phyloP scores from a whole-genome alignment of 78 protist genomes.

The Bodo saltans region DNA sequence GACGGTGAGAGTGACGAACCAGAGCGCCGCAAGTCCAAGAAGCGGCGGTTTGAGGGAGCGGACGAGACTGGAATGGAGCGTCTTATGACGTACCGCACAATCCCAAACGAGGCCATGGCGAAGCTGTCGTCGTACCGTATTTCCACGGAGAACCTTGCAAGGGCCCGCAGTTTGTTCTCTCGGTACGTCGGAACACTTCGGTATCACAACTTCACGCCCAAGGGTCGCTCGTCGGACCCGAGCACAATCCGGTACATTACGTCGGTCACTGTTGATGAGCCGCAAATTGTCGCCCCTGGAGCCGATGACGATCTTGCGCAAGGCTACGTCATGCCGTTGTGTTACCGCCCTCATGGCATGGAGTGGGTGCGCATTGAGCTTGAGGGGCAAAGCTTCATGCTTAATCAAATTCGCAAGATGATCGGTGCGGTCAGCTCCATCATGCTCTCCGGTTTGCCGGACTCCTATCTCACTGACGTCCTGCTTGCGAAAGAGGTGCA shows the following conservation, averaged over 20 bases:
- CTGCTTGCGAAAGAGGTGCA: background rate
- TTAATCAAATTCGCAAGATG: constrained; percentile 24
- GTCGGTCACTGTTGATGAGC: background rate
- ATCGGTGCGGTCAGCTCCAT: constrained; percentile 5
- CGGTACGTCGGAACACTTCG: background rate
- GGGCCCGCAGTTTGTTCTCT: background rate
- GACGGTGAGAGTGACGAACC: no score
- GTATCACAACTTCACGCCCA: background rate
- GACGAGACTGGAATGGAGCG: no score
- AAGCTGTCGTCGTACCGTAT: background rate
- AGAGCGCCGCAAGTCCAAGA: no score
- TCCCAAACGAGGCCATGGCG: background rate
- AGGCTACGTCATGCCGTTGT: background rate
- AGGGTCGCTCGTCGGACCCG: background rate
- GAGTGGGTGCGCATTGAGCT: background rate
- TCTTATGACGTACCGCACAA: no score
- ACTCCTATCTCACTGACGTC: background rate
- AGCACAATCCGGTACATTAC: background rate
- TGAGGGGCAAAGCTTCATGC: constrained; percentile 2
- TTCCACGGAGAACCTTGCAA: background rate
- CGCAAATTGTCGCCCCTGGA: background rate
- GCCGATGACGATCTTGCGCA: background rate
- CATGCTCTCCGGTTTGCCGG: background rate
- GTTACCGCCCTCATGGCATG: background rate
- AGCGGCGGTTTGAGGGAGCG: no score